These are phyloP conservation scores for Diaporthe sp. DNA, from an alignment of 2,329 filamentous ascomycete species.

Conservation along the genomic window DNA sequence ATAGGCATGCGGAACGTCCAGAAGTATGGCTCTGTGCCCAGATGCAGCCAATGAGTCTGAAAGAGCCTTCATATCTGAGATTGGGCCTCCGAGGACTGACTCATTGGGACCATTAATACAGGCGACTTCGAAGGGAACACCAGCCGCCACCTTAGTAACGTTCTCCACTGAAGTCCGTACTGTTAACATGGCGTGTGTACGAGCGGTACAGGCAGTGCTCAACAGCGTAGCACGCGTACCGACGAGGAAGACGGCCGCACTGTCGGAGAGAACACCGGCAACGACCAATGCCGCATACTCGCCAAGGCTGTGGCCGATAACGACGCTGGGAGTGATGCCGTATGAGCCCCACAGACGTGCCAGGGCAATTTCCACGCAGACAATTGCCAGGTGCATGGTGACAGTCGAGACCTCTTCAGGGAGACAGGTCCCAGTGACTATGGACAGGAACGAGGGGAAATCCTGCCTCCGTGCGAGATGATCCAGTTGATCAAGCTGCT, in stretches of 20 bases:
- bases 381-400: slow-evolving; percentile 24
- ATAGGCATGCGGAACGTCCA: slow-evolving; percentile 26
- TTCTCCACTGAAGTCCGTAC: not conserved
- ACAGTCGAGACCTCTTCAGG: not conserved
- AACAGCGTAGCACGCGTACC: not conserved
- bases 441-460: not conserved
- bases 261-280: slow-evolving; percentile 25
- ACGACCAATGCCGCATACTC: slow-evolving; percentile 12
- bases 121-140: slow-evolving; percentile 6
- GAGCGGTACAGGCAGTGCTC: not conserved
- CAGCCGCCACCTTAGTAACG: not conserved
- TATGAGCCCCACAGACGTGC: not conserved
- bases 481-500: not conserved
- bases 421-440: not conserved
- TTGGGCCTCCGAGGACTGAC: slow-evolving; percentile 9
- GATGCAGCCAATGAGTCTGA: not conserved
- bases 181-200: slow-evolving; percentile 11
- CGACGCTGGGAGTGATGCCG: not conserved
- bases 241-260: slow-evolving; percentile 19
- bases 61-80: not conserved
- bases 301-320: not conserved
- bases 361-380: slow-evolving; percentile 15
- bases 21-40: not conserved
- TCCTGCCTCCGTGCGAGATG: not conserved
- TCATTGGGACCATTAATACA: slow-evolving; percentile 21